These are phyloP conservation scores for Austroboletus niveus DNA, from an alignment of 1,284 basidiomycete species.

Conservation along the genomic window DNA sequence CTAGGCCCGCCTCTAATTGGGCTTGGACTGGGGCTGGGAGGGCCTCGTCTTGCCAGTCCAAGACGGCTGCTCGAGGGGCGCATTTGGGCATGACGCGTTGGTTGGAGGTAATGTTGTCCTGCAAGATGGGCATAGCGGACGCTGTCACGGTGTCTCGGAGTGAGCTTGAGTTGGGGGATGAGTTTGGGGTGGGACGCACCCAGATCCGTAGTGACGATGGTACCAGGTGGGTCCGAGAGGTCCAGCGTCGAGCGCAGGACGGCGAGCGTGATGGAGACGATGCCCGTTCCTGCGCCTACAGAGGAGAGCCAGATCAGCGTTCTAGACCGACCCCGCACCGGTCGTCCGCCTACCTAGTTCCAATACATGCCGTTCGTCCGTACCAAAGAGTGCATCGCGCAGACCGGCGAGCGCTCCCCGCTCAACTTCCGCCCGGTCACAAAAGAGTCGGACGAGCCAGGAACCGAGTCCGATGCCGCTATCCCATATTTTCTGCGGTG, in stretches of 20 bases:
- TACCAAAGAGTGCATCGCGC: conserved; percentile 40
- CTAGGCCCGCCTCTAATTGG: conserved; percentile 41
- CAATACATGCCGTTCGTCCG: conserved; percentile 43
- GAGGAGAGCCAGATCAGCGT: not conserved
- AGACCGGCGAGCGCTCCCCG: conserved; percentile 12
- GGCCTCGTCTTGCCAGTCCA: conserved; percentile 72
- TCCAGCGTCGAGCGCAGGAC: conserved; percentile 42
- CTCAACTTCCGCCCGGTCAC: not conserved
- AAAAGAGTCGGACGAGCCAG: conserved; percentile 55
- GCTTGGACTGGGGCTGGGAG: conserved; percentile 51
- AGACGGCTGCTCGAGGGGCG: conserved; percentile 44
- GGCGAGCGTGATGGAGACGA: conserved; percentile 70
- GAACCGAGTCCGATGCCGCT: conserved; percentile 80
- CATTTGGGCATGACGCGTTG: conserved; percentile 29
- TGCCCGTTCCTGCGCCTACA: conserved; percentile 78
- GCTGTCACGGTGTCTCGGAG: conserved; percentile 39
- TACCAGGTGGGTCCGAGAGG: conserved; percentile 30
- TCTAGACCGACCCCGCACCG: no score
- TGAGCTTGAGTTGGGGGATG: not conserved
- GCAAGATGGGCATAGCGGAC: conserved; percentile 76
- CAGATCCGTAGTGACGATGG: conserved; percentile 71
- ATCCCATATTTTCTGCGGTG: conserved; percentile 86
- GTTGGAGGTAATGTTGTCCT: conserved; percentile 67
- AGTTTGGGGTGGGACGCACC: conserved; percentile 42
- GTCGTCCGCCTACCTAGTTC: conserved; percentile 57